Base-by-base conservation (phyloP, 352 stramenopile species). In the Nothophytophthora sp. region DNA sequence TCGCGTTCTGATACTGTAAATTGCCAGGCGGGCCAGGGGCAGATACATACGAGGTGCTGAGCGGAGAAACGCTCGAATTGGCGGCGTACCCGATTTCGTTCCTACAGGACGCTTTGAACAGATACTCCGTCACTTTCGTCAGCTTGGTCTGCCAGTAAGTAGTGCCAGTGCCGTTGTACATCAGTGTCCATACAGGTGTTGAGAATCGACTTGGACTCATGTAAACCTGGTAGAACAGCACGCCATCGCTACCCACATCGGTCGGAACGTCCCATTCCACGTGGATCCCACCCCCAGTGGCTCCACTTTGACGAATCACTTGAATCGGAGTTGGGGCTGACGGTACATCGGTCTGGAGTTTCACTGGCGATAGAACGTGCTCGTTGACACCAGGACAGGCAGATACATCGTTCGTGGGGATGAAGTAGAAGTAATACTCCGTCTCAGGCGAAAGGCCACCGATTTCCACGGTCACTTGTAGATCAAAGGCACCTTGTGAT, bases 141-240 rank as follows among this genome's bases (percentile, higher is more conserved):
- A 89, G 64, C 28, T 72, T 66, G 0, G 75, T 81, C 30, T 80
- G 73, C 75, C 75, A 87, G n/a, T 67, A 76, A 5, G 63, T 62
- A 7, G 44, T 74, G 1, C 28, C 50, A 1, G 71, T 81, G 25
- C 22, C 45, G 30, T 84, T 84, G 42, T 81, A 82, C 1, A 83
- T 42, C 4, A 81, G 61, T 4, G 37, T 29, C 73, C 73, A 89
- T 5, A 29, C 20, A 2, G 57, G 47, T 1, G 6, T 52, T 10
- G 43, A n/a, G n/a, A n/a, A 6, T 18, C 44, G 11, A 5, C 25
- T 44, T 25, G 55, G 41, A 20, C 70, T 74, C 67, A 87, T 79
- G 25, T 82, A 86, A 5, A 89, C 28, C 38, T 87, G 70, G 35
- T 83, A 87, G 20, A 60, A 63, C 10, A 89, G 40, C 3, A 16